phyloP scores from a whole-genome alignment of 305 asterid genomes.

The Solanum hybrid region DNA sequence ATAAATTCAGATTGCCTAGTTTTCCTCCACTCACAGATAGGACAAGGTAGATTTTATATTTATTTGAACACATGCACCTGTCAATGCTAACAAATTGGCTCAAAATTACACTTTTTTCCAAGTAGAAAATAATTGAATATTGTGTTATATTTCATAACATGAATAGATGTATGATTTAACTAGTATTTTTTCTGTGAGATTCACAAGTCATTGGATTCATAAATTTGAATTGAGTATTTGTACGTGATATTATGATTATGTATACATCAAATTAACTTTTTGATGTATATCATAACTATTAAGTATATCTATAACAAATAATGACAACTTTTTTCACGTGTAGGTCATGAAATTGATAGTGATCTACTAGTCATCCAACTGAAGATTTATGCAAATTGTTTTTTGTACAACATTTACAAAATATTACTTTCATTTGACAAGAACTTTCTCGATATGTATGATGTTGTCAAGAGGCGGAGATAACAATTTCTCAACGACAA shows the following conservation, averaged over 20 bases:
- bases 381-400: background rate
- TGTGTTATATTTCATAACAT: background rate
- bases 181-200: background rate
- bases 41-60: background rate
- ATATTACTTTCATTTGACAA: background rate
- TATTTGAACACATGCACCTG: background rate
- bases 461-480: background rate
- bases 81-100: background rate
- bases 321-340: background rate
- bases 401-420: background rate
- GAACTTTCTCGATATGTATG: background rate
- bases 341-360: background rate
- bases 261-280: too few species aligned
- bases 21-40: background rate
- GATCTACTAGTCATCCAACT: background rate
- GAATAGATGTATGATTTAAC: background rate
- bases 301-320: background rate
- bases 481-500: background rate
- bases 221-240: background rate
- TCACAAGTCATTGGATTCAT: background rate
- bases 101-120: background rate
- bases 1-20: background rate
- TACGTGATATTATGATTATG: background rate
- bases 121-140: too few species aligned
- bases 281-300: background rate